Percentiles rank a stretch among this genome's conserved stretches.
Evolutionary conservation across 805 yeast species (phyloP).

Genomic region (Metschnikowia sp.): DNA sequence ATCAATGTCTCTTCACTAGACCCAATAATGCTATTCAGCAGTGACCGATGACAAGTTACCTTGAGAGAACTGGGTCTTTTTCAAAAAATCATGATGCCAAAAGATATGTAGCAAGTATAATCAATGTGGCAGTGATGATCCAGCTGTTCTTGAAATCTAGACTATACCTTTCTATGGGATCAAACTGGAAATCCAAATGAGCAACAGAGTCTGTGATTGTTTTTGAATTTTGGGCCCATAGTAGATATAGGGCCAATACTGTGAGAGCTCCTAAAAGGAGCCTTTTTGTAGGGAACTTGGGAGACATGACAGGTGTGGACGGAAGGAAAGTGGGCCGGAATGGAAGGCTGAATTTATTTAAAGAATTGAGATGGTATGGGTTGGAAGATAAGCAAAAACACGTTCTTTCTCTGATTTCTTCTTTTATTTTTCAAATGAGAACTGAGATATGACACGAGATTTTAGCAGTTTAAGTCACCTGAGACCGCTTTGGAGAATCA

Average conservation of each 20-base stretch:
- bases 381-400: no score
- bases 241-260: background rate
- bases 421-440: no score
- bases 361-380: no score
- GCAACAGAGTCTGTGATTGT: background rate
- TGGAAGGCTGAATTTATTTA: no score
- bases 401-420: no score
- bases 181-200: conserved; percentile 11
- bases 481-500: no score
- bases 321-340: background rate
- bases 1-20: background rate
- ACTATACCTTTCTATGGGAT: conserved; percentile 14
- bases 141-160: conserved; percentile 12
- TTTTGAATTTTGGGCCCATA: background rate
- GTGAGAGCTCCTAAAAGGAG: background rate
- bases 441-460: no score
- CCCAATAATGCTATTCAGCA: no score
- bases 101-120: conserved; percentile 8
- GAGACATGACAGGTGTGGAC: background rate
- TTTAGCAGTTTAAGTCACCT: no score
- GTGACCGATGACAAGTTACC: no score
- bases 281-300: background rate
- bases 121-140: conserved; percentile 7
- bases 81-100: background rate
- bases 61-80: no score